A percentile compares a stretch with the other conserved stretches of the same genome.
These are phyloP conservation scores for Linum trigynum DNA, from an alignment of 345 rosid genomes.

Conservation along the genomic window DNA sequence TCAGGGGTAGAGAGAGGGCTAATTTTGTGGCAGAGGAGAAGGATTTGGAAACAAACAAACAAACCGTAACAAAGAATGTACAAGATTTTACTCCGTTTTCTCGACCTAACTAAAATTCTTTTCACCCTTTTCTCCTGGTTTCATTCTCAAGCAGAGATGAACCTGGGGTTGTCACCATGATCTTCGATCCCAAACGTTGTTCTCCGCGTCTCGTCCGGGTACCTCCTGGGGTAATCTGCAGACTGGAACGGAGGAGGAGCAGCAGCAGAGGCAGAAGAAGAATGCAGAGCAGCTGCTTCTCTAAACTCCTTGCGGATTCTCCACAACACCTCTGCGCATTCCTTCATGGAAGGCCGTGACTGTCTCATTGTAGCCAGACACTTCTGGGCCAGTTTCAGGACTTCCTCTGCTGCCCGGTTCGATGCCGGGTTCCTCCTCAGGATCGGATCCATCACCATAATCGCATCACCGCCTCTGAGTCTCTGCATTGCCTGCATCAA, in stretches of 20 bases:
- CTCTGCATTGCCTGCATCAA: constrained; percentile 61
- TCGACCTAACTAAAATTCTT: no score
- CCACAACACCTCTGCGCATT: constrained; percentile 67
- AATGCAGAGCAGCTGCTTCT: constrained; percentile 22
- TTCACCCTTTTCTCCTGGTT: not conserved
- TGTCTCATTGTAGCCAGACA: constrained; percentile 49
- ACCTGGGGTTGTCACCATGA: constrained; percentile 24
- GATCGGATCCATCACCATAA: constrained; percentile 67
- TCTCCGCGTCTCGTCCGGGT: constrained; percentile 23
- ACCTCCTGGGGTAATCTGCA: constrained; percentile 31
- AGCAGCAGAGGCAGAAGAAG: constrained; percentile 33
- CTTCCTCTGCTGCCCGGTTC: constrained; percentile 40
- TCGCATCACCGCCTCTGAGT: constrained; percentile 44
- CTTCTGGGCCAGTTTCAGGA: constrained; percentile 53
- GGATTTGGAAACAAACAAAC: no score
- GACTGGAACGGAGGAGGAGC: constrained; percentile 17
- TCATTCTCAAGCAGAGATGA: constrained; percentile 35
- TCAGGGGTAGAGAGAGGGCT: no score
- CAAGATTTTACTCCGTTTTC: no score
- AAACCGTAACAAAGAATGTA: no score
- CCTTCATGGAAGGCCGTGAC: constrained; percentile 71
- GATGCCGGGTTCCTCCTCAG: constrained; percentile 61
- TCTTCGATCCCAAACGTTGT: constrained; percentile 38
- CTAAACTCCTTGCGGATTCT: constrained; percentile 48
- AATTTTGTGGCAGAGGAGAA: no score